Percentiles rank a stretch among this genome's conserved stretches.
Evolutionary conservation across 495 filamentous ascomycete genomes (phyloP).

Genomic region (Annulohypoxylon maeteangense): DNA sequence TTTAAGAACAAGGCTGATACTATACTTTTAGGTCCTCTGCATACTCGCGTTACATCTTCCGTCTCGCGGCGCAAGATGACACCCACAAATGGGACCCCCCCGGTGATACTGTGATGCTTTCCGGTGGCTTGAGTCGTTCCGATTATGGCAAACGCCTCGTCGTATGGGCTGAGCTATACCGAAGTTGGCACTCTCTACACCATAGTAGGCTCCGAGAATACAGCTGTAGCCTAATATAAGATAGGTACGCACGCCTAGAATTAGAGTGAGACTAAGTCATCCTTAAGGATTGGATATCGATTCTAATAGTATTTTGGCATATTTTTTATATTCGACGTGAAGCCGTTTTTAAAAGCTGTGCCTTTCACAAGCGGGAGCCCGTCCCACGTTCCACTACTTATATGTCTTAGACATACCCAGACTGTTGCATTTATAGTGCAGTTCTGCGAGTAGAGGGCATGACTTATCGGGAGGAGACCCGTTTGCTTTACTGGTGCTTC

Average conservation of each 20-base stretch:
- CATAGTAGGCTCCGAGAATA: background rate
- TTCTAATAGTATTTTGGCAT: background rate
- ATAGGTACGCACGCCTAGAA: background rate
- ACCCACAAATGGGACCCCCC: conserved; percentile 19
- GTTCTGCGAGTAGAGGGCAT: background rate
- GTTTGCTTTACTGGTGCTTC: background rate
- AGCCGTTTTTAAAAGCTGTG: background rate
- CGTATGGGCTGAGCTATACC: conserved; percentile 5
- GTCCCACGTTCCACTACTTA: conserved; percentile 23
- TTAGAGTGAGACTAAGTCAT: background rate
- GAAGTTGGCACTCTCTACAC: conserved; percentile 5
- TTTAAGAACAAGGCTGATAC: conserved; percentile 26
- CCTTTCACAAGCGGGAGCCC: background rate
- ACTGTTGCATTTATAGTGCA: conserved; percentile 3
- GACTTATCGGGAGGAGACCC: background rate
- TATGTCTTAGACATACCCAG: conserved; percentile 7
- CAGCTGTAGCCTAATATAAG: background rate
- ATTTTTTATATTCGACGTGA: background rate
- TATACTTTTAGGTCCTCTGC: conserved; percentile 26
- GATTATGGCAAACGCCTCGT: conserved; percentile 19
- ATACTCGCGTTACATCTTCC: conserved; percentile 24
- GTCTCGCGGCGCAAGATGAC: conserved; percentile 9
- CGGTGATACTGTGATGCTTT: conserved; percentile 12
- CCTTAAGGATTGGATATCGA: background rate
- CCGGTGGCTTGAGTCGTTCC: conserved; percentile 29